phyloP scores from a whole-genome alignment of 2,329 filamentous ascomycete genomes.

The Diaporthe velutina region DNA sequence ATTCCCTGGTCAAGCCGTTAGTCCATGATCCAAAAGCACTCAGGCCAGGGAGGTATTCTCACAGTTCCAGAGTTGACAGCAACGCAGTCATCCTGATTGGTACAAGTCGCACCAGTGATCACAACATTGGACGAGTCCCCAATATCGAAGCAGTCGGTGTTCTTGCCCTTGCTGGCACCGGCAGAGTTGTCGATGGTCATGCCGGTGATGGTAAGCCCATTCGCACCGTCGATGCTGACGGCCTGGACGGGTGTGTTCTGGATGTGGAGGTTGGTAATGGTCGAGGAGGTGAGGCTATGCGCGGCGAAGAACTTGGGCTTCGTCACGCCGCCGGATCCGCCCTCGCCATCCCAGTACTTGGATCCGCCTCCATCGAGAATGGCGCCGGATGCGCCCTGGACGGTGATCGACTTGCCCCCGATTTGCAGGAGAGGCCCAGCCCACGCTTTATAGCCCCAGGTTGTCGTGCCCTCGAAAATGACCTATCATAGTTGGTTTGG shows the following conservation, averaged over 20 bases:
- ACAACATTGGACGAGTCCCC: conserved; percentile 60
- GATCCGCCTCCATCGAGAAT: conserved; percentile 68
- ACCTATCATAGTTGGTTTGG: conserved; percentile 51
- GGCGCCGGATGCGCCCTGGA: conserved; percentile 64
- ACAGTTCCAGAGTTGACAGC: conserved; percentile 66
- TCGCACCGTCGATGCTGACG: conserved; percentile 59
- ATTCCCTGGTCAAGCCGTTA: conserved; percentile 44
- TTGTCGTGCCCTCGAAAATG: conserved; percentile 74
- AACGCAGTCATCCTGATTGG: conserved; percentile 73
- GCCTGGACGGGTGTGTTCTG: conserved; percentile 68
- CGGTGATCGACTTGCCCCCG: conserved; percentile 66
- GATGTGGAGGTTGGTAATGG: conserved; percentile 63
- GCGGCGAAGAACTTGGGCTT: conserved; percentile 74
- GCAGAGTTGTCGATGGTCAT: conserved; percentile 70
- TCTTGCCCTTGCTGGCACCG: conserved; percentile 61
- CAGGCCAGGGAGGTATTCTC: background rate
- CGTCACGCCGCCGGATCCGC: conserved; percentile 68
- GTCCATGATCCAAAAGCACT: no score
- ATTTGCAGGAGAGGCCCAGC: conserved; percentile 72
- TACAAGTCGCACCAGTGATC: conserved; percentile 63
- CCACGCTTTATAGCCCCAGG: conserved; percentile 76
- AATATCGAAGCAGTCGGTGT: conserved; percentile 68
- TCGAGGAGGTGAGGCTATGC: conserved; percentile 62
- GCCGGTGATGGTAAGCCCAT: conserved; percentile 58
- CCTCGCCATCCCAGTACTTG: conserved; percentile 72